Evolutionary conservation across 2,329 filamentous ascomycete species (phyloP), one percentile per base, ranked within the genome.

Genomic region (Endocalyx cinctus): DNA sequence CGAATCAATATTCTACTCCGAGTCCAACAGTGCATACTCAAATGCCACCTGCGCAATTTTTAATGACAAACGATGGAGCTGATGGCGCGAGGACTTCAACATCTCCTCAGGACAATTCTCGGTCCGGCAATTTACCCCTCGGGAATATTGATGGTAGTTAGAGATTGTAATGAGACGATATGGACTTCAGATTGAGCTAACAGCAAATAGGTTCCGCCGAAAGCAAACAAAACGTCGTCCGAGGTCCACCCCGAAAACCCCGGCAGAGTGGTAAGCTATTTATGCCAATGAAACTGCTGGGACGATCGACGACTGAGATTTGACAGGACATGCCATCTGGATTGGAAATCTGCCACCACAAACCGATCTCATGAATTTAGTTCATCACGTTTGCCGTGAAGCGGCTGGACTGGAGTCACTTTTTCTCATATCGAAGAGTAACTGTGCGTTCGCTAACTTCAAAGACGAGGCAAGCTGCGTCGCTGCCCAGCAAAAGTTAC

Each of bases 361-460:
- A 30, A 84, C 88, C 1, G 82, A 82, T 25, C 71, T 97, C 10
- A 80, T 87, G 60, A 84, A 77, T 38, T 66, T 97, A n/a, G 94
- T 96, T 33, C 79, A 92, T 39, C 86, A 96, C 55, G 92, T 96
- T 37, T 94, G 86, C 41, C 79, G 77, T 42, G 83, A 89, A 45
- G 82, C 87, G 0, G 74, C 72, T 0, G 76, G 88, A 2, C 77
- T 97, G 15, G 85, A 95, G 55, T 95, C 88, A 29, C 67, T 97
- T 1, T 96, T 97, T 47, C 66, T 97, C 22, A 97, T 97, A 25
- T 90, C 89, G 0, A 96, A 96, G 59, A 96, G 89, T 57, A 96
- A 96, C 55, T 97, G 90, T 53, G 90, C 89, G 0, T 97, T 97
- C 64, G 87, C 94, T 45, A 97, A 97, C 54, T 97, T 94, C 58